Base-by-base conservation (phyloP, 2,329 filamentous ascomycete species). In the Colletotrichum sp. region DNA sequence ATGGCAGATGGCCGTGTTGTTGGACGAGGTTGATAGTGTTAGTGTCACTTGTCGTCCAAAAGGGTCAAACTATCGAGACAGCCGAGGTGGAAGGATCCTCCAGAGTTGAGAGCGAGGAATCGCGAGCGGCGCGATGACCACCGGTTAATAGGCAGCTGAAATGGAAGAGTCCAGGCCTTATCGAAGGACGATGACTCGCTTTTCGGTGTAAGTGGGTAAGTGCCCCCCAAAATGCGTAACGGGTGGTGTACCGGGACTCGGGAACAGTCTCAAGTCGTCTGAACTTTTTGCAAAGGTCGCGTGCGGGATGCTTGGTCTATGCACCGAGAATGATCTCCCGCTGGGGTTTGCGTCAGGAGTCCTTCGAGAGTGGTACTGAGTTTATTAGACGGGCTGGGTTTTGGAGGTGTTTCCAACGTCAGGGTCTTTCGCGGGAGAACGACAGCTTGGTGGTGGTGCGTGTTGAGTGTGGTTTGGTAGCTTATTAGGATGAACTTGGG, bases 241-340 rank as follows among this genome's bases (percentile, higher is more conserved):
- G 32, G 52, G 70, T 63, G 36, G 30, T 74, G 71, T 64, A 69
- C 70, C 71, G 70, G 69, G 73, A 69, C 48, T 61, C 73, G 69
- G 61, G 64, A 69, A 69, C 38, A 63, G 72, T 76, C 74, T 75
- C 74, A 75, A 75, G 71, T 71, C 74, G 72, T 76, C 72, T 75
- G 72, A 72, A 71, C 43, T 68, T 48, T 26, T 48, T 9, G 7
- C 58, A 28, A 52, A 52, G 12, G 30, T 68, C 48, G 73, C 26
- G 32, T 52, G 69, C 63, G 28, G 34, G 71, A 65, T 66, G 43
- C 43, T 52, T 21, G 66, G 48, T 62, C 30, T 71, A 28, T 61
- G 55, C 62, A 66, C 59, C 21, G 28, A 34, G 30, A 62, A 62
- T 65, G 75, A 78, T 77, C 70, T 76, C 43, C 73, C 63, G 48